Conservation (phyloP, 106 monocot genomes). For the Iris macrosiphon region DNA sequence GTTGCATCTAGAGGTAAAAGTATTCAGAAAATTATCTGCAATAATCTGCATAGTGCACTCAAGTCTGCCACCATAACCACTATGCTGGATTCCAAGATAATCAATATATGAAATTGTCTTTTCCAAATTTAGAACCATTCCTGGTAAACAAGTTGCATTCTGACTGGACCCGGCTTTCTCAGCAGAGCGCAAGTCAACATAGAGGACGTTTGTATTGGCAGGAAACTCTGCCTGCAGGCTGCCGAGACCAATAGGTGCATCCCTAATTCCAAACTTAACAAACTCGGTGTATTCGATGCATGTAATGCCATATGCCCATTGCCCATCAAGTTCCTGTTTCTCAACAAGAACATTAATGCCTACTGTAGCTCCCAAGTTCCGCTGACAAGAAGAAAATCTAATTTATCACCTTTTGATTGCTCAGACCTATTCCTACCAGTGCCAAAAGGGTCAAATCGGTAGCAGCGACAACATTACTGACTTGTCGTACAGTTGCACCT, state of each 20-base stretch:
- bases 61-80: conserved; percentile 84
- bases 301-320: conserved; percentile 85
- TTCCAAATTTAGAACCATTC: conserved; percentile 87
- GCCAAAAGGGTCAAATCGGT: conserved; percentile 96
- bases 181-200: conserved; percentile 79
- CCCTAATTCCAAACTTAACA: conserved; percentile 71
- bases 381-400: conserved; percentile 78
- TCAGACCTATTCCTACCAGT: conserved; percentile 78
- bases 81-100: conserved; percentile 64
- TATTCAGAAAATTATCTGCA: conserved; percentile 78
- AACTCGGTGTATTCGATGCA: conserved; percentile 98
- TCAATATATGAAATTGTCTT: conserved; percentile 74
- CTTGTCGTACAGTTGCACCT: conserved; percentile 96
- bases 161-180: conserved; percentile 85
- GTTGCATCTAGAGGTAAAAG: conserved; percentile 36
- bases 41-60: conserved; percentile 99
- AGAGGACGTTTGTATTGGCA: conserved; percentile 95
- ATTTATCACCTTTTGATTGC: conserved; percentile 58
- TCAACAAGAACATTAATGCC: conserved; percentile 95
- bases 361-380: conserved; percentile 81
- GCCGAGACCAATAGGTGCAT: conserved; percentile 27
- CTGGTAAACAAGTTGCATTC: conserved; percentile 66
- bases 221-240: conserved; percentile 79
- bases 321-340: conserved; percentile 48
- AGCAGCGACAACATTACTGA: conserved; percentile 99